A percentile compares a stretch with the other conserved stretches of the same genome.
These are phyloP conservation scores for Candida morakotiae DNA, from an alignment of 805 yeast genomes.

Conservation along the genomic window DNA sequence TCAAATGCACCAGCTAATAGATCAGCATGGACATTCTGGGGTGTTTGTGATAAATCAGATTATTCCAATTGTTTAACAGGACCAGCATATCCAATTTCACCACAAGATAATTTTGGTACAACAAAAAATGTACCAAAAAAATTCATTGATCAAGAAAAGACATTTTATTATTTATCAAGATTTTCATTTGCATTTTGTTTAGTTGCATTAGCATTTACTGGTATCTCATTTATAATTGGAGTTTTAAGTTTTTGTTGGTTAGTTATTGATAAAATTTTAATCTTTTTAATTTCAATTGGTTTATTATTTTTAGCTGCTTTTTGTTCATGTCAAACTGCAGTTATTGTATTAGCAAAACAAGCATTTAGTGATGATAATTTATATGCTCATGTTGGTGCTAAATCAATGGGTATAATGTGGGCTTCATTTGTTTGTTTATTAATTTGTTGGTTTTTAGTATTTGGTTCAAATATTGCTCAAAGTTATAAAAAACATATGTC, in stretches of 20 bases:
- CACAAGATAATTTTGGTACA: slow-evolving; percentile 65
- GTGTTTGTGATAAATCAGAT: slow-evolving; percentile 54
- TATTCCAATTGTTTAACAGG: slow-evolving; percentile 51
- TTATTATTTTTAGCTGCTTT: slow-evolving; percentile 56
- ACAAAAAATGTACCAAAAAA: slow-evolving; percentile 47
- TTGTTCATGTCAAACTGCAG: slow-evolving; percentile 72
- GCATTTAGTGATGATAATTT: slow-evolving; percentile 53
- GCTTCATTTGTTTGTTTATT: slow-evolving; percentile 55
- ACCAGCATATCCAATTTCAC: slow-evolving; percentile 87
- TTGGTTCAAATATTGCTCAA: slow-evolving; percentile 45
- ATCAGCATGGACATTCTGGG: slow-evolving; percentile 79
- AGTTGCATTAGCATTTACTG: slow-evolving; percentile 58
- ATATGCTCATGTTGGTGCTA: slow-evolving; percentile 49
- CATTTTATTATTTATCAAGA: slow-evolving; percentile 62
- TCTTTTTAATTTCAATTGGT: slow-evolving; percentile 49
- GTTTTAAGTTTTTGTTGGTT: slow-evolving; percentile 54
- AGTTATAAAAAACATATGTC: slow-evolving; percentile 51
- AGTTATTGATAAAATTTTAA: slow-evolving; percentile 50
- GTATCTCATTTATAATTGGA: slow-evolving; percentile 55
- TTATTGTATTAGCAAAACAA: slow-evolving; percentile 66
- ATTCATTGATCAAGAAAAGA: slow-evolving; percentile 51
- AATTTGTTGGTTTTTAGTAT: slow-evolving; percentile 48
- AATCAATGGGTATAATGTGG: slow-evolving; percentile 65
- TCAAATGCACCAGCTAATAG: slow-evolving; percentile 46
- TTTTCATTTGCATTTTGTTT: slow-evolving; percentile 61